A percentile compares a stretch with the other conserved stretches of the same genome.
These are phyloP conservation scores for Peniophora sp. DNA, from an alignment of 1,284 basidiomycete species.

Conservation along the genomic window DNA sequence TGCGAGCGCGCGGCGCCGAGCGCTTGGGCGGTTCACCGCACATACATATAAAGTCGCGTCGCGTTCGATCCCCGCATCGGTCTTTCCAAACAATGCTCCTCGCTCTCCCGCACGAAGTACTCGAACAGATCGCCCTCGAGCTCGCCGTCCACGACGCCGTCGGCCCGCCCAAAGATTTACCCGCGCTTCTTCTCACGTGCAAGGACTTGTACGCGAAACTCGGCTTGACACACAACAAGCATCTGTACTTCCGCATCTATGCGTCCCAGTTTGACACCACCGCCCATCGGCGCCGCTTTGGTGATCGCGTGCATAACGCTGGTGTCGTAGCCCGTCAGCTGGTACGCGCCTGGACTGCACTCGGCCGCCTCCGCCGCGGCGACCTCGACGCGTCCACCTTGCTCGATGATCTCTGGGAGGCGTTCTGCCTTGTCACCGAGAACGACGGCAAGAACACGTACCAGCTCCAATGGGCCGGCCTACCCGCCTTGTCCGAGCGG, in stretches of 20 bases:
- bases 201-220: constrained; percentile 35
- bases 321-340: constrained; percentile 43
- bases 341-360: constrained; percentile 28
- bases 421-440: constrained; percentile 63
- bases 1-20: no score
- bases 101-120: constrained; percentile 53
- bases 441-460: constrained; percentile 68
- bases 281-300: constrained; percentile 49
- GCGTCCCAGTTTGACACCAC: constrained; percentile 50
- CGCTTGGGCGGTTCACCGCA: no score
- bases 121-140: constrained; percentile 48
- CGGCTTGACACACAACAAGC: constrained; percentile 36
- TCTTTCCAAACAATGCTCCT: constrained; percentile 14
- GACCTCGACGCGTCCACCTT: constrained; percentile 26
- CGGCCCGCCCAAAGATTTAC: constrained; percentile 30
- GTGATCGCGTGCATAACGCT: constrained; percentile 25
- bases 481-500: constrained; percentile 36
- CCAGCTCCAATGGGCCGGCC: constrained; percentile 48
- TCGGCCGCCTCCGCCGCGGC: constrained; percentile 32
- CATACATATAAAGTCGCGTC: no score
- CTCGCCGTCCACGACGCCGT: constrained; percentile 32
- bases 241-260: constrained; percentile 57
- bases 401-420: constrained; percentile 41
- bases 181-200: constrained; percentile 44
- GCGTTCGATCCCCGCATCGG: background rate